These are phyloP conservation scores for Yarrowia deformans DNA, from an alignment of 805 yeast species.

Conservation along the genomic window DNA sequence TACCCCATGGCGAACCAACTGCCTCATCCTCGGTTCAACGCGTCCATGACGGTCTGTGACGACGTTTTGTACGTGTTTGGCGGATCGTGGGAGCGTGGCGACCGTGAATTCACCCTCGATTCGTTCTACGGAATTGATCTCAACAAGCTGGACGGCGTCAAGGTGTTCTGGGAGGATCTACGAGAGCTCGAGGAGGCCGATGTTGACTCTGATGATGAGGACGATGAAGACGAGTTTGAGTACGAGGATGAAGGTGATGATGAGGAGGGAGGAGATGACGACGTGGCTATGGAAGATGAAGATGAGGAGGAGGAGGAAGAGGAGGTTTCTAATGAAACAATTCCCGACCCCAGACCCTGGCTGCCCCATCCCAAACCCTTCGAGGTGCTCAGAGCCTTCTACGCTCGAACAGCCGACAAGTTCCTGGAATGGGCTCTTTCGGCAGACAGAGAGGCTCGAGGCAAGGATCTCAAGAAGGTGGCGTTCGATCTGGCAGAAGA, in stretches of 20 bases:
- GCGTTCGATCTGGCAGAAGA: constrained; percentile 91
- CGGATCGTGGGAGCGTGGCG: constrained; percentile 89
- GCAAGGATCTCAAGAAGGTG: constrained; percentile 85
- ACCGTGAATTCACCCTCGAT: constrained; percentile 82
- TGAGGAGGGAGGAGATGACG: constrained; percentile 53
- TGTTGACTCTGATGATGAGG: constrained; percentile 58
- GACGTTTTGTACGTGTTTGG: constrained; percentile 86
- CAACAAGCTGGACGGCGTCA: constrained; percentile 85
- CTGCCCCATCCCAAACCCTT: constrained; percentile 96
- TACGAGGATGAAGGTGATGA: constrained; percentile 61
- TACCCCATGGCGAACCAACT: constrained; percentile 65
- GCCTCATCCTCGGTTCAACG: constrained; percentile 91
- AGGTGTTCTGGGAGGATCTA: constrained; percentile 88
- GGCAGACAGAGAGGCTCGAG: constrained; percentile 82
- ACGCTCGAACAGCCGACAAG: constrained; percentile 82
- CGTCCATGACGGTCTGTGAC: constrained; percentile 82
- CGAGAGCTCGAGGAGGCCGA: constrained; percentile 59
- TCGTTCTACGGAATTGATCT: constrained; percentile 86
- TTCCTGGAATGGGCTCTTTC: constrained; percentile 94
- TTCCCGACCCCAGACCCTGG: constrained; percentile 95
- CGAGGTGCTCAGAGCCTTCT: constrained; percentile 82
- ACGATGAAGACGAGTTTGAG: constrained; percentile 72
- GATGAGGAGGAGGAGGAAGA: constrained; percentile 68
- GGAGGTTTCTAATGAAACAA: constrained; percentile 65
- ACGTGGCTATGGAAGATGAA: constrained; percentile 45